Base-by-base conservation (phyloP, 2,329 filamentous ascomycete genomes). In the Colletotrichum horii region DNA sequence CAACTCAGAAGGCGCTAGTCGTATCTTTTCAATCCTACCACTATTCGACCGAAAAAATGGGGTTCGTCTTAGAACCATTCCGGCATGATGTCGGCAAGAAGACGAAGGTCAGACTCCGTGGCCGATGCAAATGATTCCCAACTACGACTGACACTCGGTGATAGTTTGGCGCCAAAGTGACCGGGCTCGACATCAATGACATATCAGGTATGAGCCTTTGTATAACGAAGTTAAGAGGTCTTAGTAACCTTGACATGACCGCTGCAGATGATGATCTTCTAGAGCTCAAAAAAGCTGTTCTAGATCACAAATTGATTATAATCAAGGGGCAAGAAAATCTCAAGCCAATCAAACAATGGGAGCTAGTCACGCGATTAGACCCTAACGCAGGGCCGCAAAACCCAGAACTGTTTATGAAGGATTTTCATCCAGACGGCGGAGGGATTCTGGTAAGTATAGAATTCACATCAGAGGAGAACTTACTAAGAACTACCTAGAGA, bases 321-420 rank as follows among this genome's bases (percentile, higher is more conserved):
- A 83, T 88, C 48, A 87, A 85, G 77, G 83, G 83, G n/a, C 86
- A 88, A 74, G 80, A 84, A 30, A 74, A 85, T 36, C 81, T 88
- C 0, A 74, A 79, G 14, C 86, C 86, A 1, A 80, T 81, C 52
- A 87, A 87, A 77, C 85, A 88, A 61, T 88, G 85, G 86, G 85
- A 87, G 55, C 79, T 88, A 4, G 84, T 88, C 9, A 83, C 81
- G 6, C 81, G 84, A 6, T 85, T 88, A 64, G 86, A 88, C 66
- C 86, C 86, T 0, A 76, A 81, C 8, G 85, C 86, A 6, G 81
- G 81, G 2, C 79, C 84, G 36, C 81, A 87, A 2, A 84, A 87
- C 75, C 85, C 84, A 4, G 85, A 87, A 67, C 85, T 85, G 9
- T 82, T 84, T 38, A 70, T 86, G n/a, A 83, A 85, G 74, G 82